Evolutionary conservation across 169 alveolate genomes (phyloP), one percentile per base, ranked within the genome.

Genomic region (Cryptosporidium sp.): DNA sequence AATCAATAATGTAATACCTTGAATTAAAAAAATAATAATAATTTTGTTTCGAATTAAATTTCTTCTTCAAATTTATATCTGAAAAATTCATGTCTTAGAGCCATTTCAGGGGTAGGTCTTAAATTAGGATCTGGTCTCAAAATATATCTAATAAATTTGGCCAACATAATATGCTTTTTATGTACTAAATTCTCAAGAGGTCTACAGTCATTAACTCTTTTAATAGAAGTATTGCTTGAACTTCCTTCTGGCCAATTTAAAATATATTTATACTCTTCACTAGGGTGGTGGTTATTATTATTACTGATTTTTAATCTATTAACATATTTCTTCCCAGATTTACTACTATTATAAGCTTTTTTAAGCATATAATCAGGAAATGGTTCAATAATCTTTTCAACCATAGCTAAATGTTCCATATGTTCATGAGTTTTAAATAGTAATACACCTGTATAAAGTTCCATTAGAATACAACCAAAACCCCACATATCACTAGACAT

Each of bases 401-500:
- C 96, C 97, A 98, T 92, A 26, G 99, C 98, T 56, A 98, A 85
- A 93, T 98, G 99, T 92, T 97, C 99, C 69, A 93, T 86, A 85
- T 97, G 96, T 84, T 96, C 97, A 92, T 97, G 99, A 9, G 99
- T 97, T 70, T 95, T 95, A 91, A 97, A 97, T 42, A 97, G 87
- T 73, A 97, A 87, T 70, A 96, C 96, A 18, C 99, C 99, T 35
- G 99, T 95, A 92, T 97, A 97, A 21, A 97, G 69, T 94, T 98
- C 99, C 71, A 95, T 93, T 84, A 98, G 86, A 42, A 97, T 96
- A 85, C 99, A 98, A 7, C 98, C 99, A 84, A 97, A 93, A 29
- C 98, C 96, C 99, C 99, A 98, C 91, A 98, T 94, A 93, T 98
- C 99, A 92, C 98, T 95, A 58, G 96, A 93, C 87, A 93, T 95